A percentile compares a stretch with the other conserved stretches of the same genome.
These are phyloP conservation scores for Cichorium intybus DNA, from an alignment of 140 eudicot species.

Conservation along the genomic window DNA sequence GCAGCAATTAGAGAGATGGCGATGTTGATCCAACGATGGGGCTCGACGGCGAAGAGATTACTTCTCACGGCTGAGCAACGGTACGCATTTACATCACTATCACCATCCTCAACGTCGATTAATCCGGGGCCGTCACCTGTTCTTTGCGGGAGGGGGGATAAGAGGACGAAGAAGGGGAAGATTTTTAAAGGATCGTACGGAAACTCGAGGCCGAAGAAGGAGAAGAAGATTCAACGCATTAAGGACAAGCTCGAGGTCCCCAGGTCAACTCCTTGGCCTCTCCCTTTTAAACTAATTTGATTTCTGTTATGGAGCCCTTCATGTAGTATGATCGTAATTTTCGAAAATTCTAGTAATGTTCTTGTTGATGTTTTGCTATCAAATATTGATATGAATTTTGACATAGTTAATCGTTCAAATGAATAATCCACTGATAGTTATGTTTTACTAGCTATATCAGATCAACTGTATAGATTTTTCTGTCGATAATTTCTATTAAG, in stretches of 20 bases:
- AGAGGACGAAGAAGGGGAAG: slow-evolving; percentile 82
- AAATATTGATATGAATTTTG: neutral
- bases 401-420: slow-evolving; percentile 2
- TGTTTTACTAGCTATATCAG: too few relatives aligned
- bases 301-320: neutral
- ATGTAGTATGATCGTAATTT: neutral
- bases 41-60: slow-evolving; percentile 45
- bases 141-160: slow-evolving; percentile 93
- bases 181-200: slow-evolving; percentile 85
- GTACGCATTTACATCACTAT: slow-evolving; percentile 42
- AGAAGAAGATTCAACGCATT: slow-evolving; percentile 74
- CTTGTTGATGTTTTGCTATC: slow-evolving; percentile 4
- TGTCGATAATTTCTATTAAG: neutral
- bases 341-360: neutral
- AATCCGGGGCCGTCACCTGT: slow-evolving; percentile 31
- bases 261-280: slow-evolving; percentile 99
- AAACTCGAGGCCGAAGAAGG: slow-evolving; percentile 76
- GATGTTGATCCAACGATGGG: slow-evolving; percentile 56
- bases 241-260: slow-evolving; percentile 95
- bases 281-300: slow-evolving; percentile 86
- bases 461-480: neutral
- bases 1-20: slow-evolving; percentile 34
- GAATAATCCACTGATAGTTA: slow-evolving; percentile 11
- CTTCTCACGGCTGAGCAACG: slow-evolving; percentile 40
- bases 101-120: slow-evolving; percentile 31